A percentile compares a stretch with the other conserved stretches of the same genome.
Evolutionary conservation across 1,139 yeast genomes (phyloP).

Genomic region (Taphrina wiesneri): DNA sequence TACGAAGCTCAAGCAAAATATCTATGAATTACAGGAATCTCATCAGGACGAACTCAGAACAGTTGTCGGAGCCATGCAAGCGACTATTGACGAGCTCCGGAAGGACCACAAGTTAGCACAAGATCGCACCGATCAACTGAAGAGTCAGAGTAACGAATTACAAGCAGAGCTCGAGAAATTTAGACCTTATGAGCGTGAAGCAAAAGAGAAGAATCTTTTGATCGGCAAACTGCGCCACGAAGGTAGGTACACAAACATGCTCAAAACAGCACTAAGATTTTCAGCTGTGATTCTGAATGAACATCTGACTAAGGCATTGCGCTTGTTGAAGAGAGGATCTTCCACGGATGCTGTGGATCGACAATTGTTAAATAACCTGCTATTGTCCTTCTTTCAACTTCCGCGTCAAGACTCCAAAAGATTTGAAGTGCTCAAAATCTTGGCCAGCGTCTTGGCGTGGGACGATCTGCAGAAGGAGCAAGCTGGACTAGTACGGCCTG

Average conservation of each 20-base stretch:
- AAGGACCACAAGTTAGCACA: constrained; percentile 41
- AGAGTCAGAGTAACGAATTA: constrained; percentile 42
- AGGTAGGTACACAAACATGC: constrained; percentile 43
- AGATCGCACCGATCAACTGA: constrained; percentile 41
- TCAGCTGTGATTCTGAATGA: constrained; percentile 80
- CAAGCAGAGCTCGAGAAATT: constrained; percentile 43
- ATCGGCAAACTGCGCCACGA: constrained; percentile 93
- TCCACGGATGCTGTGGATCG: constrained; percentile 58
- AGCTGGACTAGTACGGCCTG: constrained; percentile 61
- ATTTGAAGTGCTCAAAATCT: constrained; percentile 82
- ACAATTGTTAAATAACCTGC: constrained; percentile 79
- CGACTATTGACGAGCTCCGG: constrained; percentile 40
- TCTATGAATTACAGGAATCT: constrained; percentile 47
- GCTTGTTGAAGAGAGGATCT: constrained; percentile 72
- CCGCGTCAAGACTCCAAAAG: constrained; percentile 94
- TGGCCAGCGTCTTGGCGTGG: constrained; percentile 84
- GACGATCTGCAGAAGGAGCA: constrained; percentile 76
- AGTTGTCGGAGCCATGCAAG: constrained; percentile 42
- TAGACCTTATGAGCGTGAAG: constrained; percentile 53
- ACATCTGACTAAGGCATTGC: constrained; percentile 85
- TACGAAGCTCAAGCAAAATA: constrained; percentile 43
- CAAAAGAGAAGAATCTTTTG: constrained; percentile 71
- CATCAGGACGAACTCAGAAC: constrained; percentile 49
- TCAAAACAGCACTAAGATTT: background rate
- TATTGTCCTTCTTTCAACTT: constrained; percentile 78